phyloP scores from a whole-genome alignment of 73 alveolate species.

The Paramecium tetraurelia region DNA sequence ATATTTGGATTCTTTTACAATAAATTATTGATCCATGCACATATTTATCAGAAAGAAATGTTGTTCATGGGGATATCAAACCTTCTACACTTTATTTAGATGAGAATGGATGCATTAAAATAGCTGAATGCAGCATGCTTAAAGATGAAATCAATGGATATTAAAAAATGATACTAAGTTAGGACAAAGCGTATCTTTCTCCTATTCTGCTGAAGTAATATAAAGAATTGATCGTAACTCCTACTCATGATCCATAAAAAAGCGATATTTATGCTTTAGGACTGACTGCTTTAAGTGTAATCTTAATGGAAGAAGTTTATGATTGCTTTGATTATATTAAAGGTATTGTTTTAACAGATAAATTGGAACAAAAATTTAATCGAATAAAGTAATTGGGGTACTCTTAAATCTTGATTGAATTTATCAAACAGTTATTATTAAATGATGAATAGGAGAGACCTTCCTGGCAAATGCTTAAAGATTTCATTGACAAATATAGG shows the following conservation, averaged over 20 bases:
- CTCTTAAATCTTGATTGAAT: not conserved
- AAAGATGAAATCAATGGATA: not conserved
- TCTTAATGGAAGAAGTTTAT: conserved; percentile 5
- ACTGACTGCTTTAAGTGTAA: not conserved
- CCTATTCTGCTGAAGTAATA: not conserved
- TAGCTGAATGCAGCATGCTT: not conserved
- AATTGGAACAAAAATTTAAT: not conserved
- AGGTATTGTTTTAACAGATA: not conserved
- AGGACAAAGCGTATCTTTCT: not conserved
- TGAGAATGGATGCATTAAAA: not conserved
- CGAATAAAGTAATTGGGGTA: not conserved
- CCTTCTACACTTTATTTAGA: conserved; percentile 10
- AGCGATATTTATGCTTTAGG: conserved; percentile 32
- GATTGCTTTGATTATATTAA: not conserved
- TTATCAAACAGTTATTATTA: not conserved
- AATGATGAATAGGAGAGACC: not conserved
- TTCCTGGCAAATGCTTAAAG: not conserved
- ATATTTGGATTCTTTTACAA: conserved; percentile 7
- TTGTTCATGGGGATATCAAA: conserved; percentile 22
- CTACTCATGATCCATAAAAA: not conserved
- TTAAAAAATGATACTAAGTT: not conserved
- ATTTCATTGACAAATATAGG: not conserved
- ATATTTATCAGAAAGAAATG: not conserved
- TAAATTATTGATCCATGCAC: not conserved
- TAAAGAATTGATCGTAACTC: not conserved